Evolutionary conservation across 2,329 filamentous ascomycete genomes (phyloP).

Genomic region (Fusarium sp.): DNA sequence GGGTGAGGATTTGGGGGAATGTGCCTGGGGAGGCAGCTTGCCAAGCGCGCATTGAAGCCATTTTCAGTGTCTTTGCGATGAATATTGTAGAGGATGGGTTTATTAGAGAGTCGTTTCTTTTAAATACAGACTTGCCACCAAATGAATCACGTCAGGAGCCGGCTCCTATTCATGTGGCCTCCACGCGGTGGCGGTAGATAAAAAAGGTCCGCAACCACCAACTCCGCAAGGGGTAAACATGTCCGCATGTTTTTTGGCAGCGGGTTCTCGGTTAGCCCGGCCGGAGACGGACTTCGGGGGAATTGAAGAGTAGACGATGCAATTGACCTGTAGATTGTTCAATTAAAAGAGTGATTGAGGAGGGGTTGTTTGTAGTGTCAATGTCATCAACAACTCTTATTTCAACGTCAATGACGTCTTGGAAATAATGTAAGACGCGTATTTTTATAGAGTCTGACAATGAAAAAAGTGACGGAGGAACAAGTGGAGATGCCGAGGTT

Average conservation of each 20-base stretch:
- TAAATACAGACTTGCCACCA: neutral
- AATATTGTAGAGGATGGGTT: neutral
- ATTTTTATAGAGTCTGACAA: no score
- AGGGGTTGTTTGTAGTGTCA: no score
- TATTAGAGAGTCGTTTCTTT: neutral
- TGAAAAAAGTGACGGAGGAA: no score
- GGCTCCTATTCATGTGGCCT: neutral
- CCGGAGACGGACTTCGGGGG: conserved; percentile 6
- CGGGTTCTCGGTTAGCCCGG: neutral
- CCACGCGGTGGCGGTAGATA: neutral
- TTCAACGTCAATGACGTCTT: conserved; percentile 29
- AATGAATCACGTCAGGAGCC: conserved; percentile 13
- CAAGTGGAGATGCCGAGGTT: conserved; percentile 25
- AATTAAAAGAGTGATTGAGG: no score
- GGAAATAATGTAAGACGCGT: neutral
- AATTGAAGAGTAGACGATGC: neutral
- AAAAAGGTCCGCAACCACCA: neutral
- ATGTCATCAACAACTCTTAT: neutral
- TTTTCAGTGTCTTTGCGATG: neutral
- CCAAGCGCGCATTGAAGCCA: conserved; percentile 45
- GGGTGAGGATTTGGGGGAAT: conserved; percentile 37
- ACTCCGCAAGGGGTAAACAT: neutral
- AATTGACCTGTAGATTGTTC: no score
- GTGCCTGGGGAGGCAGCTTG: conserved; percentile 40
- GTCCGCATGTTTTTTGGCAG: neutral